Evolutionary conservation across 192 early-diverging fungal species (phyloP), one percentile per base, ranked within the genome.

Genomic region (Linnemannia schmuckeri): DNA sequence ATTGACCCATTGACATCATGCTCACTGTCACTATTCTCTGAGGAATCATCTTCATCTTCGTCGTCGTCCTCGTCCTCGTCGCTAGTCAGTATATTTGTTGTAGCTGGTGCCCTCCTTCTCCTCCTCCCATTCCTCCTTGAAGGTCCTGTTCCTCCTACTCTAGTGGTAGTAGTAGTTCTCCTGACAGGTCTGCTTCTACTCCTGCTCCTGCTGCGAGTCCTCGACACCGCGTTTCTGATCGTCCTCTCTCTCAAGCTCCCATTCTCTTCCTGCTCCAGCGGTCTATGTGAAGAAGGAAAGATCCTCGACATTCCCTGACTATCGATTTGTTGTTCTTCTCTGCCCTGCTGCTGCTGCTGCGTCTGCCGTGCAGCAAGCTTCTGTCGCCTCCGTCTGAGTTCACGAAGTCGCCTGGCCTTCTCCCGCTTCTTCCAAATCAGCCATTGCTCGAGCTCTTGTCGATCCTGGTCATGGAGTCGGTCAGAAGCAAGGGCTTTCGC

Each of bases 361-460:
- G 42, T 6, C 40, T 12, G n/a, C 30, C 66, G 40, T 24, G 15
- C n/a, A 30, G 24, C 47, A 38, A 8, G 27, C 35, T 66, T 27
- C 20, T 33, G 72, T 37, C 73, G 76, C 35, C 75, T 38, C 44
- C 44, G 68, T 27, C 42, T 82, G 20, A 57, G 33, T 9, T 40
- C 57, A 10, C 40, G 47, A 8, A 72, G 44, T 4, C 82, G 70
- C 15, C 49, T 68, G 17, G 20, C 18, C 37, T 57, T 70, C 22
- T 85, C 78, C 18, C 55, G 73, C 52, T 37, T 70, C 37, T 49
- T 57, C 83, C 83, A 85, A 20, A 41, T 20, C 22, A 80, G 27
- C 77, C 77, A 85, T 13, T 72, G 41, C 35, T 72, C 78, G 22
- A 85, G 35, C 18, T 85, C 83, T 33, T 85, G 74, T 3, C 72